Conservation (phyloP, 495 filamentous ascomycete genomes). For the Lophiotrema nucula region DNA sequence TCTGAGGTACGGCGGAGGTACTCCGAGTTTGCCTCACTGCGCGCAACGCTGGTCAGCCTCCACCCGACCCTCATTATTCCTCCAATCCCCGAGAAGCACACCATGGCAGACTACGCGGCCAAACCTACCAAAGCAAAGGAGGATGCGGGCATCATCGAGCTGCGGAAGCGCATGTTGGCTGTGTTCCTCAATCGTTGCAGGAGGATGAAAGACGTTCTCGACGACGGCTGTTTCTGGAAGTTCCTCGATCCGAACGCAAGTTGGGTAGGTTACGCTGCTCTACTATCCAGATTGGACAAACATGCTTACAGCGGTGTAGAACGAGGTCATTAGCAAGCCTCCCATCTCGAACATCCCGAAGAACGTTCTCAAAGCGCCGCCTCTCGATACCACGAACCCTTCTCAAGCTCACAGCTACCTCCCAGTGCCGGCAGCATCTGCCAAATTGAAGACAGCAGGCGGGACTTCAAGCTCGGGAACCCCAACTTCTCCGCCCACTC, state of each 20-base stretch:
- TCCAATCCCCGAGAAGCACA: constrained; percentile 97
- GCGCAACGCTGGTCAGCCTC: constrained; percentile 81
- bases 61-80: constrained; percentile 94
- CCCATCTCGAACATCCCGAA: constrained; percentile 91
- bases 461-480: constrained; percentile 51
- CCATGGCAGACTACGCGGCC: constrained; percentile 96
- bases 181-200: constrained; percentile 94
- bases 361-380: constrained; percentile 87
- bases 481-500: constrained; percentile 51
- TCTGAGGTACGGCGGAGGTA: constrained; percentile 92
- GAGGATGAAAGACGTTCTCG: constrained; percentile 85
- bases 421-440: constrained; percentile 77
- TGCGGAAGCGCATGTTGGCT: constrained; percentile 91
- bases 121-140: constrained; percentile 98
- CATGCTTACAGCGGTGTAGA: constrained; percentile 54
- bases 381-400: constrained; percentile 87
- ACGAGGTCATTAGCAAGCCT: constrained; percentile 84
- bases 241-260: constrained; percentile 97
- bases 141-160: constrained; percentile 91
- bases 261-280: constrained; percentile 67
- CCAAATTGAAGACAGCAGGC: constrained; percentile 70
- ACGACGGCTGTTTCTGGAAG: constrained; percentile 95
- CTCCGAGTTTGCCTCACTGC: constrained; percentile 92
- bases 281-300: neutral
- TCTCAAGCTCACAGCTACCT: constrained; percentile 85